Base-by-base conservation (phyloP, 2,329 filamentous ascomycete species). In the Monilinia polystroma region DNA sequence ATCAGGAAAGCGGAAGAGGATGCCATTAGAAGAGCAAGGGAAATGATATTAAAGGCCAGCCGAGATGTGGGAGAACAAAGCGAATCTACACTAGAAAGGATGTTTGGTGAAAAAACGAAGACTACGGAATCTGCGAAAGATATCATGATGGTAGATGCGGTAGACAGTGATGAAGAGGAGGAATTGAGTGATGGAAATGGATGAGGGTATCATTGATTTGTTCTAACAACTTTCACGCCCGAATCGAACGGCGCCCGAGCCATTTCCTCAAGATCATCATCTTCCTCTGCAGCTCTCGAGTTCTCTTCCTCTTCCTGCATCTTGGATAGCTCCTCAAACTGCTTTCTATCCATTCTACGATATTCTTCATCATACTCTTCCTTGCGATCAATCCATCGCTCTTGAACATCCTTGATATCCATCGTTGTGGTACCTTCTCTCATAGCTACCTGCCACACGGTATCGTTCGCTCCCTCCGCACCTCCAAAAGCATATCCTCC, bases 361-460 rank as follows among this genome's bases (percentile, higher is more conserved):
- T 62, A 62, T 68, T 87, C 80, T 72, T 89, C 88, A 77, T 99
- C 95, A 75, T 92, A 92, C 71, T 90, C 92, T 20, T 93, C 93
- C 76, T 93, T 95, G 52, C 89, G 84, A 79, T 98, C 94, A 43
- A 99, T 81, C 95, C 95, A 99, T 69, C 95, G 85, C 80, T 99
- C 95, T 79, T 99, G 95, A 70, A 98, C 89, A 78, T 99, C 94
- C 68, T 89, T 83, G 12, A 93, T 87, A 73, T 96, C 93, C 83
- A 96, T 87, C 79, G 88, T 81, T 43, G 86, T 87, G 47, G 87
- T 86, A 67, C 89, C 87, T 67, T 88, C 87, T 66, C 93, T 87
- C 87, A 98, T 96, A 3, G 95, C 92, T 55, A 98, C 88, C 75
- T 96, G 92, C 95, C 95, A 99, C n/a, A 99, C 87, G 8, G 90